Conservation (phyloP, 2,329 filamentous ascomycete species). For the Phialophora expanda region DNA sequence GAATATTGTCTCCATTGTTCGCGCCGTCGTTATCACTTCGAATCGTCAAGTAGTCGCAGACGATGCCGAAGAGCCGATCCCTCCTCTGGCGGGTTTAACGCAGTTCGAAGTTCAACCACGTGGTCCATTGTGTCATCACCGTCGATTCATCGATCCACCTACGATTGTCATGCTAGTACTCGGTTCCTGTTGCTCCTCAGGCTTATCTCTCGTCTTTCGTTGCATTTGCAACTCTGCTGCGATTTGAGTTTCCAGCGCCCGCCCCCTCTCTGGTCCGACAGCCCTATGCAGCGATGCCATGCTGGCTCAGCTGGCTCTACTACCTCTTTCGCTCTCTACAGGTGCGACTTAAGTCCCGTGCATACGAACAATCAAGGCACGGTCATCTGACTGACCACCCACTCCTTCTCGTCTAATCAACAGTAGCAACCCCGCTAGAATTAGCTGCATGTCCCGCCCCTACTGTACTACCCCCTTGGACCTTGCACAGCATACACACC, state of each 20-base stretch:
- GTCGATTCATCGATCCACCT: neutral
- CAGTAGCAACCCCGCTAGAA: slow-evolving; percentile 5
- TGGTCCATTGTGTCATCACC: neutral
- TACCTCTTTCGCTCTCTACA: neutral
- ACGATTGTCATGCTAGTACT: neutral
- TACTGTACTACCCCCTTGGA: neutral
- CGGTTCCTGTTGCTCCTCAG: no score
- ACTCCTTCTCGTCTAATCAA: neutral
- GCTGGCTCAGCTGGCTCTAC: neutral
- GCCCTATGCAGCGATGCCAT: neutral
- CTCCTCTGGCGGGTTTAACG: neutral
- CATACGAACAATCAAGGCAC: slow-evolving; percentile 3
- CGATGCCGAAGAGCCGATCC: neutral
- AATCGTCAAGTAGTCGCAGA: neutral
- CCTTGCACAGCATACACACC: slow-evolving; percentile 8
- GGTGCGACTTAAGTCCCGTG: slow-evolving; percentile 3
- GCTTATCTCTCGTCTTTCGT: neutral
- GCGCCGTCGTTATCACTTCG: neutral
- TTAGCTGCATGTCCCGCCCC: slow-evolving; percentile 8
- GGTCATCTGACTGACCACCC: neutral
- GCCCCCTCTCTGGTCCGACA: neutral
- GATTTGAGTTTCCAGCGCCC: neutral
- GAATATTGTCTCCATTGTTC: neutral
- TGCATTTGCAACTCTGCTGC: neutral
- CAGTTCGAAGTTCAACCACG: neutral